Evolutionary conservation across 83 land plant species (phyloP).

Genomic region (Diphasiastrum complanatum): DNA sequence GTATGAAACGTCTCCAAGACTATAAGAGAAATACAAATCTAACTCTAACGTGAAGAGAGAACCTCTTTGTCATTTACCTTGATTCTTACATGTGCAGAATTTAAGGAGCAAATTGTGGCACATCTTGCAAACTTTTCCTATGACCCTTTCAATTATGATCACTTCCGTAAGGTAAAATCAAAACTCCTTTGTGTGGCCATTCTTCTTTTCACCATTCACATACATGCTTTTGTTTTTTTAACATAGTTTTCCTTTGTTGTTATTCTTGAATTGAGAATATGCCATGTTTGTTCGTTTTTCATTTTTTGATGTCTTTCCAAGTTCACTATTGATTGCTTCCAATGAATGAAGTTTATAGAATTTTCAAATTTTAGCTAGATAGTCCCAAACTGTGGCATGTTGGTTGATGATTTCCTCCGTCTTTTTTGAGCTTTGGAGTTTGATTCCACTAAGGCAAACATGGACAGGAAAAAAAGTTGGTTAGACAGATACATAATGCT

Average conservation of each 20-base stretch:
- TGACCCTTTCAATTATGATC: conserved; percentile 83
- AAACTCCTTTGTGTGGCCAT: background rate
- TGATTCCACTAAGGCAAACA: too few relatives aligned
- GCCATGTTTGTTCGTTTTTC: background rate
- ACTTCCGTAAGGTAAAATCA: conserved; percentile 65
- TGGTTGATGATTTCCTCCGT: too few relatives aligned
- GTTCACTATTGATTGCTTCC: background rate
- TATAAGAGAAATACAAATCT: too few relatives aligned
- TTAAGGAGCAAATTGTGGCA: conserved; percentile 81
- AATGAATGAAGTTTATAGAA: too few relatives aligned
- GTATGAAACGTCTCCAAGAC: too few relatives aligned
- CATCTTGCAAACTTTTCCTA: conserved; percentile 94
- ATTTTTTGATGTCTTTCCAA: background rate
- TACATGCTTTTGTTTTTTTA: background rate
- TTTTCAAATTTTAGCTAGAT: too few relatives aligned
- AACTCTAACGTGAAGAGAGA: too few relatives aligned
- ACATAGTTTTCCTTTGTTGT: conserved; percentile 4
- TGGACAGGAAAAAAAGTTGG: too few relatives aligned
- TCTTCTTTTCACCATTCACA: background rate
- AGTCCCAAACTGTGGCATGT: too few relatives aligned
- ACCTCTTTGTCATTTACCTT: too few relatives aligned
- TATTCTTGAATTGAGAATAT: background rate
- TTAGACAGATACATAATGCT: too few relatives aligned
- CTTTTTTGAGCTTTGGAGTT: too few relatives aligned
- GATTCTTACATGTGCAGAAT: conserved; percentile 37